Evolutionary conservation across 2,329 filamentous ascomycete species (phyloP).

Genomic region (Beauveria australis): DNA sequence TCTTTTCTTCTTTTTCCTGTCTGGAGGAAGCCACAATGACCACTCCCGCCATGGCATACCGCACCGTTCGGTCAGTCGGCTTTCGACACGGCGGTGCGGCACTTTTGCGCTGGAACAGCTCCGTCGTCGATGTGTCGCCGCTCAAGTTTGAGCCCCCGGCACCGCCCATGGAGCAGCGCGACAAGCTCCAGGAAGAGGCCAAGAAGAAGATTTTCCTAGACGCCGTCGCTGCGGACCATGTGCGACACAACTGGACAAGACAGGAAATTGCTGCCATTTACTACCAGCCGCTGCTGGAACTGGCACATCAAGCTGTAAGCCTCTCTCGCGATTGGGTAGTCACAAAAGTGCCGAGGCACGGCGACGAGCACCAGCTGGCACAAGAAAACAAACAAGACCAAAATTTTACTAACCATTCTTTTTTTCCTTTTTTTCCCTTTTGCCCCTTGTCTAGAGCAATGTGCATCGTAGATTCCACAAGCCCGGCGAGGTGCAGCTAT

Average conservation of each 20-base stretch:
- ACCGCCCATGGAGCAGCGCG: not conserved
- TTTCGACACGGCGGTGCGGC: slow-evolving; percentile 7
- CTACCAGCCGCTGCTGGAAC: slow-evolving; percentile 70
- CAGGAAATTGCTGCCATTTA: slow-evolving; percentile 78
- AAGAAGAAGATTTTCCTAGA: slow-evolving; percentile 28
- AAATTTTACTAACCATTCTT: not conserved
- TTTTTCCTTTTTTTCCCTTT: not conserved
- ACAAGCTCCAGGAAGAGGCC: slow-evolving; percentile 5
- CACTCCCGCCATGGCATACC: slow-evolving; percentile 9
- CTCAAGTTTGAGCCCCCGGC: slow-evolving; percentile 9
- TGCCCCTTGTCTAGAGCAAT: slow-evolving; percentile 44
- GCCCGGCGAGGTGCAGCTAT: slow-evolving; percentile 78
- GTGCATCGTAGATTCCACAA: slow-evolving; percentile 82
- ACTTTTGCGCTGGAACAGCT: slow-evolving; percentile 11
- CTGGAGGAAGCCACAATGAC: not conserved
- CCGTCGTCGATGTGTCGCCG: slow-evolving; percentile 9
- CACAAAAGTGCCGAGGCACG: not conserved
- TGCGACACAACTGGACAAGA: slow-evolving; percentile 69
- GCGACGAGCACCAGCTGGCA: not conserved
- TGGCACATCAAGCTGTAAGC: slow-evolving; percentile 65
- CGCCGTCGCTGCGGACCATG: slow-evolving; percentile 51
- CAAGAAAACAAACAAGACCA: not conserved
- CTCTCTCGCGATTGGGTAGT: too few relatives aligned
- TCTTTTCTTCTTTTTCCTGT: too few relatives aligned
- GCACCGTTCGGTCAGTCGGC: slow-evolving; percentile 2